These are phyloP conservation scores for Thermomyces lanuginosus DNA, from an alignment of 2,329 filamentous ascomycete genomes.

Conservation along the genomic window DNA sequence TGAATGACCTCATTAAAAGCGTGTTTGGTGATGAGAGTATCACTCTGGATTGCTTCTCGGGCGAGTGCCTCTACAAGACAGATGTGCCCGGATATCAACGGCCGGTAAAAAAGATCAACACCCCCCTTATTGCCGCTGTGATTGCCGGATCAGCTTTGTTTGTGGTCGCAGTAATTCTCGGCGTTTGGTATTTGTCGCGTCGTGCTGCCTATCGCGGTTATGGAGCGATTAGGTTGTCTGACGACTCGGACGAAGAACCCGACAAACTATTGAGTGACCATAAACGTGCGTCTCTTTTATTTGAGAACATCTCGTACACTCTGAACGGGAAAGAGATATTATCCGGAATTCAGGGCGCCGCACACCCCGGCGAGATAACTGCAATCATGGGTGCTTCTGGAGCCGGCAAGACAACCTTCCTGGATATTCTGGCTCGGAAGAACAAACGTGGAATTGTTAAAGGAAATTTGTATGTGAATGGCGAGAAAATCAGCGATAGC, in stretches of 20 bases:
- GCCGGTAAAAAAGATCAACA: conserved; percentile 90
- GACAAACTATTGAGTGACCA: conserved; percentile 80
- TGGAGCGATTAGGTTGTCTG: conserved; percentile 58
- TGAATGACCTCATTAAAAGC: conserved; percentile 75
- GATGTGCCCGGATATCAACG: conserved; percentile 81
- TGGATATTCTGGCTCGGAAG: conserved; percentile 90
- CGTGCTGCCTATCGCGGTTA: conserved; percentile 45
- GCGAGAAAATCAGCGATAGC: conserved; percentile 66
- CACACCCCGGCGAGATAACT: conserved; percentile 87
- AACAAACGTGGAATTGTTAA: conserved; percentile 72
- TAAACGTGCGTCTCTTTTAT: conserved; percentile 75
- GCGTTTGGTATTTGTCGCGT: conserved; percentile 76
- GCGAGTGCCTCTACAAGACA: conserved; percentile 85
- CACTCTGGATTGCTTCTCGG: conserved; percentile 60
- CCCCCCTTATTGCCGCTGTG: conserved; percentile 81
- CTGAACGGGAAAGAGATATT: conserved; percentile 82
- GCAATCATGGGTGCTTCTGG: conserved; percentile 98
- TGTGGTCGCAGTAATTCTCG: conserved; percentile 67
- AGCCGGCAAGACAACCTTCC: conserved; percentile 90
- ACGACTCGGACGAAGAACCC: conserved; percentile 77
- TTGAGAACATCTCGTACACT: conserved; percentile 71
- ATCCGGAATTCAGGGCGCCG: conserved; percentile 61
- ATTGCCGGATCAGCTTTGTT: conserved; percentile 78
- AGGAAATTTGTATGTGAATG: conserved; percentile 84
- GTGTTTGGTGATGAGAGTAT: conserved; percentile 91